These are phyloP conservation scores for Ceratobasidium sp. DNA, from an alignment of 1,284 basidiomycete species.

Conservation along the genomic window DNA sequence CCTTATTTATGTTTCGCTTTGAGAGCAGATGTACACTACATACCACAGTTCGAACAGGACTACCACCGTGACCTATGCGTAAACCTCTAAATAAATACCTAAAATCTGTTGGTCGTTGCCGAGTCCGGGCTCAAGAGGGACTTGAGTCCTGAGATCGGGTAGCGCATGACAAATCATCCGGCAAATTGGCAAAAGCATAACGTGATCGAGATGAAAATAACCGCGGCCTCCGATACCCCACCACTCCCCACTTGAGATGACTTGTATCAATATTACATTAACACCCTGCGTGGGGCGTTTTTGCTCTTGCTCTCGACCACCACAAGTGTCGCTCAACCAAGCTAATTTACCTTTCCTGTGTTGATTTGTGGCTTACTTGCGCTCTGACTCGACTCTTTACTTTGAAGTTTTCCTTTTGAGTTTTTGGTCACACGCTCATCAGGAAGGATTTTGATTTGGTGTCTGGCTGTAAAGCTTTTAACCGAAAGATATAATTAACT, in stretches of 20 bases:
- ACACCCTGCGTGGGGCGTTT: neutral
- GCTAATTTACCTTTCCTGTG: neutral
- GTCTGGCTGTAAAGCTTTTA: neutral
- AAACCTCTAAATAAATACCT: neutral
- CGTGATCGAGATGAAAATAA: constrained; percentile 11
- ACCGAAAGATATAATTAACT: neutral
- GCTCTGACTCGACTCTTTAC: neutral
- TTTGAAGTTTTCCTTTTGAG: neutral
- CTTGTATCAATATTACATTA: neutral
- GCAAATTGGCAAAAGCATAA: neutral
- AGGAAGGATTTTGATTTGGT: constrained; percentile 12
- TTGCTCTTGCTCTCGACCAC: constrained; percentile 9
- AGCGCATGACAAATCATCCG: neutral
- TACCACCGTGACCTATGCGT: neutral
- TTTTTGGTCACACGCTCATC: constrained; percentile 15
- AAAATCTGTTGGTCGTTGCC: neutral
- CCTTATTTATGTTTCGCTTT: neutral
- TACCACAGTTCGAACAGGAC: too few species aligned
- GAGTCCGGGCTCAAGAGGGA: too few species aligned
- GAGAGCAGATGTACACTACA: constrained; percentile 41
- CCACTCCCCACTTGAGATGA: neutral
- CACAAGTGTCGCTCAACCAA: neutral
- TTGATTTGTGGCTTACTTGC: neutral
- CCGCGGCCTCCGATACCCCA: neutral
- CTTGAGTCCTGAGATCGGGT: neutral